Conservation (phyloP, 768 basidiomycete genomes). For the Leccinum variicolor region DNA sequence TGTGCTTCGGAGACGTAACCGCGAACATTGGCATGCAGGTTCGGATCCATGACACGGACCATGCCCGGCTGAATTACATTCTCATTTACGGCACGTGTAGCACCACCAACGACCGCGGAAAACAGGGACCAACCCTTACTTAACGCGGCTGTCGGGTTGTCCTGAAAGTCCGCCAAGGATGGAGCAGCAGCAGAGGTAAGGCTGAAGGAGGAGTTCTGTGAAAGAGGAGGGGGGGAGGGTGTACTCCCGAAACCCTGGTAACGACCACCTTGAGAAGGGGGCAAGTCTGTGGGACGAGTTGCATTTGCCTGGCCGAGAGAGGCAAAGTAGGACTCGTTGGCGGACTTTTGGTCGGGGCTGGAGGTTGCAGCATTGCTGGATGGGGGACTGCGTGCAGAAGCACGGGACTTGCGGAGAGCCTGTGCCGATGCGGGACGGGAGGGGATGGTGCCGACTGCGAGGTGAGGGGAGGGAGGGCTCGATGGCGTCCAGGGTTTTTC, state of each 20-base stretch:
- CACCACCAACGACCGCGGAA: slow-evolving; percentile 77
- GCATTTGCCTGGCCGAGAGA: slow-evolving; percentile 81
- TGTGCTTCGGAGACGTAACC: slow-evolving; percentile 71
- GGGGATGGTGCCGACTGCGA: slow-evolving; percentile 37
- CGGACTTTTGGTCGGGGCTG: slow-evolving; percentile 58
- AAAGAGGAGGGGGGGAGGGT: slow-evolving; percentile 49
- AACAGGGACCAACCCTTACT: slow-evolving; percentile 97
- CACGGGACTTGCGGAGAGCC: slow-evolving; percentile 84
- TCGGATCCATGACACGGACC: slow-evolving; percentile 77
- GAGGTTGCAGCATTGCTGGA: slow-evolving; percentile 52
- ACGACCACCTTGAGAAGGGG: slow-evolving; percentile 90
- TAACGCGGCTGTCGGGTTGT: slow-evolving; percentile 80
- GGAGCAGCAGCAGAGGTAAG: slow-evolving; percentile 82
- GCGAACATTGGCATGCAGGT: slow-evolving; percentile 68
- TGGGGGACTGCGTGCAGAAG: slow-evolving; percentile 54
- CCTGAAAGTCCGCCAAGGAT: slow-evolving; percentile 74
- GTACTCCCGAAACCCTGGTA: slow-evolving; percentile 93
- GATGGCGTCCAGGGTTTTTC: slow-evolving; percentile 80
- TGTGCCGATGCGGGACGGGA: slow-evolving; percentile 71
- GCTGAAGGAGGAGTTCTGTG: slow-evolving; percentile 38
- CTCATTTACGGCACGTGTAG: slow-evolving; percentile 74
- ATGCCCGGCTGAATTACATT: slow-evolving; percentile 89
- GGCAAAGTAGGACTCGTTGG: slow-evolving; percentile 88
- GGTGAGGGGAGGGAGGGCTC: slow-evolving; percentile 52
- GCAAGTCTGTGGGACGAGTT: slow-evolving; percentile 68